Evolutionary conservation across 495 filamentous ascomycete genomes (phyloP).

Genomic region (Penicillium salamii): DNA sequence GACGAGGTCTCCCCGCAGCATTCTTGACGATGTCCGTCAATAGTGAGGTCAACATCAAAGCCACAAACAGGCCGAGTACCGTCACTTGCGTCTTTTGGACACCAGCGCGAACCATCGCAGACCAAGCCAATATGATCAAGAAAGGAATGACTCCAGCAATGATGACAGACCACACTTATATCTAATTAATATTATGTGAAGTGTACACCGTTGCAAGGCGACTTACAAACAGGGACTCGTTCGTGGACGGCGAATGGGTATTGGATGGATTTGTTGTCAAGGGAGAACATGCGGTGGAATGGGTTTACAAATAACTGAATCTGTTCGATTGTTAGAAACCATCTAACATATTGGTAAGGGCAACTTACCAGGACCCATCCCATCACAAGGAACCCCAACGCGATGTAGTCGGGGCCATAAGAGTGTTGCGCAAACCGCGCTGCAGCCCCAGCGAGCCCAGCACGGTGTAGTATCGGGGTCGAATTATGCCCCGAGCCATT

Average conservation of each 20-base stretch:
- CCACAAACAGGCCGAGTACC: conserved; percentile 72
- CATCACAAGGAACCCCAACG: conserved; percentile 63
- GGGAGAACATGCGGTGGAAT: conserved; percentile 75
- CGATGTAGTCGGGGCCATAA: conserved; percentile 85
- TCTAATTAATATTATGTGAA: conserved; percentile 3
- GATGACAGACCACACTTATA: conserved; percentile 66
- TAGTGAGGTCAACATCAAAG: conserved; percentile 73
- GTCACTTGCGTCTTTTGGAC: conserved; percentile 84
- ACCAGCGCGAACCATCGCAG: conserved; percentile 54
- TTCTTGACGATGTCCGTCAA: conserved; percentile 94
- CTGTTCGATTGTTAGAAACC: conserved; percentile 29
- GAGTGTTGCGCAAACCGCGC: conserved; percentile 59
- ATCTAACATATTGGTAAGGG: not conserved
- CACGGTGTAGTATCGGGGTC: conserved; percentile 23
- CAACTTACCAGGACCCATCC: conserved; percentile 62
- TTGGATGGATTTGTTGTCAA: conserved; percentile 78
- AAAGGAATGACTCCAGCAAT: conserved; percentile 74
- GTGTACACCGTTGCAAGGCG: not conserved
- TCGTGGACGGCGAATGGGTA: conserved; percentile 85
- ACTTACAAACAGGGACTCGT: conserved; percentile 73
- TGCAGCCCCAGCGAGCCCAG: conserved; percentile 35
- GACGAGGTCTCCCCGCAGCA: conserved; percentile 81
- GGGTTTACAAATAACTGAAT: conserved; percentile 72
- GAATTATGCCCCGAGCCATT: conserved; percentile 29
- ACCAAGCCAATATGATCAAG: conserved; percentile 60